Conservation (phyloP, 108 stramenopile species). For the Aurantiochytrium sp. region DNA sequence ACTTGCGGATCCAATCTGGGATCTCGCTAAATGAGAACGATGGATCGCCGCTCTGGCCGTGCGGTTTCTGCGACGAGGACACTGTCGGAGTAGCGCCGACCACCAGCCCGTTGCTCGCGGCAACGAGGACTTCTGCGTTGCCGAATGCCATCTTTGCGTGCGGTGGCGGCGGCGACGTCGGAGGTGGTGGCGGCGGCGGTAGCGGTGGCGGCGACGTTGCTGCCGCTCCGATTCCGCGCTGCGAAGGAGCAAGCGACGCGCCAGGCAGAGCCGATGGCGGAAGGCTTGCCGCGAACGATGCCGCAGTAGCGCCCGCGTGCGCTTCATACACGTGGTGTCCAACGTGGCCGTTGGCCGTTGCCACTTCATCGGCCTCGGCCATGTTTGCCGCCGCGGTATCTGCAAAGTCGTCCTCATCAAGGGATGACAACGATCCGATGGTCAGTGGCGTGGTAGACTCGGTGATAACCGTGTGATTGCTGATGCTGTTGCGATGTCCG, state of each 20-base stretch:
- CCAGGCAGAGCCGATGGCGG: not conserved
- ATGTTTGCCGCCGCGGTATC: no score
- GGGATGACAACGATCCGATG: not conserved
- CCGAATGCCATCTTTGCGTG: not conserved
- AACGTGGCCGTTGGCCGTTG: not conserved
- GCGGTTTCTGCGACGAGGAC: not conserved
- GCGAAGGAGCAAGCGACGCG: not conserved
- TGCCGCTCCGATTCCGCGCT: not conserved
- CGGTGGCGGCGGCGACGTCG: not conserved
- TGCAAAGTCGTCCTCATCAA: not conserved
- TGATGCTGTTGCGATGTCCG: no score
- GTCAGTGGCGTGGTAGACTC: not conserved
- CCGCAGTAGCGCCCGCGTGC: not conserved
- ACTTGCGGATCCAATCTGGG: constrained; percentile 1
- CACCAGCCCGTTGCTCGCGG: not conserved
- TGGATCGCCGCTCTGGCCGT: not conserved
- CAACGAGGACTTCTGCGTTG: not conserved
- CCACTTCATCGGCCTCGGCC: not conserved
- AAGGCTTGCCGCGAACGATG: not conserved
- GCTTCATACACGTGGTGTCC: not conserved
- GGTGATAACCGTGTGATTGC: not conserved
- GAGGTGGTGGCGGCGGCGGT: no score
- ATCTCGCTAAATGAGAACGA: not conserved
- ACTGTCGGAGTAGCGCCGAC: not conserved
- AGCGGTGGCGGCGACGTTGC: no score